Conservation (phyloP, 1,284 basidiomycete genomes). For the Erythrobasidium hasegawianum region DNA sequence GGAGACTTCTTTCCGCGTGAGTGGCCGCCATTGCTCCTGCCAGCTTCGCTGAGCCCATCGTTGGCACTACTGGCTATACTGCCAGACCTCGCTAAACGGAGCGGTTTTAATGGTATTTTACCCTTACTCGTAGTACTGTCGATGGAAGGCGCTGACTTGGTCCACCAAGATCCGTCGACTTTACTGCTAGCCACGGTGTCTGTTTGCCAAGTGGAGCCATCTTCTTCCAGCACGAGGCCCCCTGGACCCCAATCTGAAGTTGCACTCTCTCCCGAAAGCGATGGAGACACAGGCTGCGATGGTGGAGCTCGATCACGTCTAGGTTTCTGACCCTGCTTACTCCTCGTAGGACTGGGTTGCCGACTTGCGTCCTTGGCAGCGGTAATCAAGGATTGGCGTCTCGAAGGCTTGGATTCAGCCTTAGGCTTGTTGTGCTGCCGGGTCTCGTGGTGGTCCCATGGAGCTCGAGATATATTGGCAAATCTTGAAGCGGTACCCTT, state of each 20-base stretch:
- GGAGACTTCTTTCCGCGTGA: no score
- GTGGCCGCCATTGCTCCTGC: no score
- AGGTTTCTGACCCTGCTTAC: not conserved
- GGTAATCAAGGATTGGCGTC: not conserved
- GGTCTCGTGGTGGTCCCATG: no score
- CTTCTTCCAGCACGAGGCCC: slow-evolving; percentile 20
- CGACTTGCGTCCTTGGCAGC: not conserved
- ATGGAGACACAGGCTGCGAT: no score
- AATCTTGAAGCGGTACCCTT: no score
- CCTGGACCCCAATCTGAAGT: slow-evolving; percentile 21
- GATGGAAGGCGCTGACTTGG: not conserved
- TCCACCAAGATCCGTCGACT: slow-evolving; percentile 16
- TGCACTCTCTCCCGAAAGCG: no score
- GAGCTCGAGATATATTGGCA: no score
- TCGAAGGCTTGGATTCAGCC: no score
- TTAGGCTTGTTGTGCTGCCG: no score
- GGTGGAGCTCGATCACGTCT: no score
- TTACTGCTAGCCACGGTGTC: not conserved
- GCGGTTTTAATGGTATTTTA: slow-evolving; percentile 20
- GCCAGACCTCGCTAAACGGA: slow-evolving; percentile 4
- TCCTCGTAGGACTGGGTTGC: not conserved
- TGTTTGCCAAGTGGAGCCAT: not conserved
- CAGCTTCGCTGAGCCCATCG: no score
- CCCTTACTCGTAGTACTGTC: not conserved
- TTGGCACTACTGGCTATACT: not conserved